Percentiles rank a stretch among this genome's conserved stretches.
Conservation (phyloP, 345 rosid species). For the Populus alba region DNA sequence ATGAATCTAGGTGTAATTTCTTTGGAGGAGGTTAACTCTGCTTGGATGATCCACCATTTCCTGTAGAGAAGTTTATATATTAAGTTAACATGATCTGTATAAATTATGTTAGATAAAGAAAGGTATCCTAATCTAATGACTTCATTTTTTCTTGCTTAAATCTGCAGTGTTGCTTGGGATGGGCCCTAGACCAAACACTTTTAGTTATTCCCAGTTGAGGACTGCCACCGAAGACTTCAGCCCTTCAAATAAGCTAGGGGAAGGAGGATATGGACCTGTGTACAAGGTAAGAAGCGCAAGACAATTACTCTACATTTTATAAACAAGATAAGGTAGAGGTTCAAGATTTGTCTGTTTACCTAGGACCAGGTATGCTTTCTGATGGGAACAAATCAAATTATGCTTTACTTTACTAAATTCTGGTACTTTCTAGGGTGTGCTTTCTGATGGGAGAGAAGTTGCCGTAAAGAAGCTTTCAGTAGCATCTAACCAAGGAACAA, state of each 20-base stretch:
- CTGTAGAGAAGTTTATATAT: background rate
- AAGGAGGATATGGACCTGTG: slow-evolving; percentile 42
- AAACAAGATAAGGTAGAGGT: background rate
- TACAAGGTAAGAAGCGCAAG: slow-evolving; percentile 28
- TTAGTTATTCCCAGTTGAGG: slow-evolving; percentile 33
- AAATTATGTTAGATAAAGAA: background rate
- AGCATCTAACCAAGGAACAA: slow-evolving; percentile 43
- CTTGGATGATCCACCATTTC: background rate
- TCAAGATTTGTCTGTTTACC: background rate
- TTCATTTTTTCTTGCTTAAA: background rate
- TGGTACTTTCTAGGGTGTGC: slow-evolving; percentile 25
- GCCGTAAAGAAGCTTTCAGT: slow-evolving; percentile 43
- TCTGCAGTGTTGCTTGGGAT: slow-evolving; percentile 29
- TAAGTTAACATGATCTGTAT: background rate
- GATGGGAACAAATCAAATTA: no score
- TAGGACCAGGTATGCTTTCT: background rate
- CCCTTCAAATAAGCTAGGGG: slow-evolving; percentile 38
- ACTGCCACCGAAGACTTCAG: slow-evolving; percentile 36
- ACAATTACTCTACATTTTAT: background rate
- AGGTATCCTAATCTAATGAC: background rate
- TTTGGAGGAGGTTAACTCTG: background rate
- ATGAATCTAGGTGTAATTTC: background rate
- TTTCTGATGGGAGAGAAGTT: slow-evolving; percentile 35
- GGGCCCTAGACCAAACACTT: slow-evolving; percentile 31
- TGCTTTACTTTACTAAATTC: background rate